Conservation (phyloP, 805 yeast genomes). For the Alloascoidea hylecoeti region DNA sequence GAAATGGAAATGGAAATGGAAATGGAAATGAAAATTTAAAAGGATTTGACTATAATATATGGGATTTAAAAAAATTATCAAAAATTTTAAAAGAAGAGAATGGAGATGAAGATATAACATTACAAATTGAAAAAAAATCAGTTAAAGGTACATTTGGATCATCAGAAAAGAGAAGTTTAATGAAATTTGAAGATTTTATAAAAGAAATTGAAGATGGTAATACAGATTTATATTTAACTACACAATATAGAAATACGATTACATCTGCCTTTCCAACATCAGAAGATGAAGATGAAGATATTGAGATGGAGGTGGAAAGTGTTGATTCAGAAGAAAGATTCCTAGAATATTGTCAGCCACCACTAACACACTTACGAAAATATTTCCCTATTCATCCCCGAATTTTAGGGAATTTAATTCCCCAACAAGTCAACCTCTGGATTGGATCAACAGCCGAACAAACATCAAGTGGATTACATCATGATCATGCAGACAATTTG, state of each 20-base stretch:
- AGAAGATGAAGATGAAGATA: constrained; percentile 17
- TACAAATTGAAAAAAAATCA: constrained; percentile 45
- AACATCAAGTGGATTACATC: constrained; percentile 63
- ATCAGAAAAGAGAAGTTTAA: constrained; percentile 36
- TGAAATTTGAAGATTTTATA: constrained; percentile 36
- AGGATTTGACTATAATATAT: background rate
- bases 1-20: too few species aligned
- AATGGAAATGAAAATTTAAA: too few species aligned
- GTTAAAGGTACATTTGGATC: constrained; percentile 61
- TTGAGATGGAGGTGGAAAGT: too few species aligned
- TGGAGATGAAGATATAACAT: constrained; percentile 11
- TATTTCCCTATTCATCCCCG: background rate
- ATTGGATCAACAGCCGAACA: constrained; percentile 21
- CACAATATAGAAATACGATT: constrained; percentile 6
- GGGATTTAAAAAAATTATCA: background rate
- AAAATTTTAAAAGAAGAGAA: constrained; percentile 9
- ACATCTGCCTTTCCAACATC: constrained; percentile 15
- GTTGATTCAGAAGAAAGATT: background rate
- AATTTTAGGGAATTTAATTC: background rate
- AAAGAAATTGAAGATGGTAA: constrained; percentile 8
- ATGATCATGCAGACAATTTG: constrained; percentile 69
- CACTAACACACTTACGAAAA: background rate
- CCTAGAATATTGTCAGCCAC: background rate
- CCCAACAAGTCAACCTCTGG: constrained; percentile 1
- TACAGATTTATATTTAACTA: constrained; percentile 6